Base-by-base conservation (phyloP, 257 asterid species). In the Verbascum thapsus region DNA sequence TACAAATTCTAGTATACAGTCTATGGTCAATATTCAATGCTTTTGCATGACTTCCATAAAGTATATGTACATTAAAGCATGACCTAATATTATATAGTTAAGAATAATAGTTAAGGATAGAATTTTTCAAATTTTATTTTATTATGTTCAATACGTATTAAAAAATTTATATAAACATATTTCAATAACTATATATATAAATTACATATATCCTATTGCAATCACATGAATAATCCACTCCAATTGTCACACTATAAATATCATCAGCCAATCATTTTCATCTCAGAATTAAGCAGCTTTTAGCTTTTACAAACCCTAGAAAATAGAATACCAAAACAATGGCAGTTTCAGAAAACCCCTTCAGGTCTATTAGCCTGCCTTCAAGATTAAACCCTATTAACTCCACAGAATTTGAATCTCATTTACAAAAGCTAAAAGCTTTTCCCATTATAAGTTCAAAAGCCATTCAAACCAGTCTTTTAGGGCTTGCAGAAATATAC, bases 361-460 rank as follows among this genome's bases (percentile, higher is more conserved):
- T 48, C 3, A 88, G 96, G 66, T 91, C 96, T 49, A 86, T 86
- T 16, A 88, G 96, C 58, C 75, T 91, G 35, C 96, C 96, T 48
- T 72, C 98, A 63, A 84, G 96, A 50, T 70, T 85, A 48, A 80
- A 72, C 26, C 80, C 81, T 43, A 75, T 75, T 9, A 74, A 76
- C 37, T 67, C 84, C 69, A 67, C 72, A 20, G 76, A 59, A 12
- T 63, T 80, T 43, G 95, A 82, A 70, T 53, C 70, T 12, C 80
- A 80, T 44, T 43, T 85, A 37, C 63, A 64, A 64, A 78, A 78
- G 62, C 72, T 85, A 13, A 84, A 43, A 20, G 7, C 66, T 15
- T 50, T 56, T 37, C 58, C 73, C 30, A 40, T 67, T 16, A 62
- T 62, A 26, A 26, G 32, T 58, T 68, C 75, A 44, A 75, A 81